Percentiles rank a stretch among this genome's conserved stretches.
phyloP scores from a whole-genome alignment of 2,329 filamentous ascomycete genomes.

The Sporothrix phasma region DNA sequence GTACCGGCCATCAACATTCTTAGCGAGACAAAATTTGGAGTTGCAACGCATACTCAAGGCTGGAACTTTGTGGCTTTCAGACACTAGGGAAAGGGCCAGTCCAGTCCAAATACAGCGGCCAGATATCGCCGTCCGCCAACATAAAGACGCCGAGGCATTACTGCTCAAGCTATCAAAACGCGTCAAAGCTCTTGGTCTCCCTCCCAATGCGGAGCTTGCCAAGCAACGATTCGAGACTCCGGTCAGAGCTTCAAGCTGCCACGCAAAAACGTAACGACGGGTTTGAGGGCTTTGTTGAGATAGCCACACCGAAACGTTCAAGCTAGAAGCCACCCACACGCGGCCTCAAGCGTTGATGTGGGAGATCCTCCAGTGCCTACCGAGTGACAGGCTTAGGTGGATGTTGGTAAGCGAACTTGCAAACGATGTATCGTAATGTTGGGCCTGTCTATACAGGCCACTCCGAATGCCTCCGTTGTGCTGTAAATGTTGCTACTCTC shows the following conservation, averaged over 20 bases:
- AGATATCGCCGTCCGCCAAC: conserved; percentile 46
- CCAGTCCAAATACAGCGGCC: conserved; percentile 20
- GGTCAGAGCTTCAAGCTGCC: conserved; percentile 52
- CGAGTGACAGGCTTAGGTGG: too few species aligned
- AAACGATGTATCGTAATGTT: not conserved
- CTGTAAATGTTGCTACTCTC: not conserved
- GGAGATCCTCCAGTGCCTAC: not conserved
- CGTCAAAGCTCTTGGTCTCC: conserved; percentile 56
- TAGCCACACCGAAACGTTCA: conserved; percentile 39
- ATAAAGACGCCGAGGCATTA: conserved; percentile 48
- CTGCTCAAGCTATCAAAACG: conserved; percentile 47
- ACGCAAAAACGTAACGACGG: conserved; percentile 57
- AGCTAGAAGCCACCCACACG: not conserved
- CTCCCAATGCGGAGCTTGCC: conserved; percentile 59
- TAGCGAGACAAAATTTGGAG: conserved; percentile 63
- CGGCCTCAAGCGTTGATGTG: not conserved
- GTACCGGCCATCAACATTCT: conserved; percentile 45
- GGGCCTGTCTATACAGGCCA: not conserved
- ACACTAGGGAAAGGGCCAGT: conserved; percentile 45
- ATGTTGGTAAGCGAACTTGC: not conserved
- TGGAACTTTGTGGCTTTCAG: conserved; percentile 55
- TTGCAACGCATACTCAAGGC: conserved; percentile 60
- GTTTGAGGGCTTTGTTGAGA: conserved; percentile 63
- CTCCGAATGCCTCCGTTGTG: not conserved
- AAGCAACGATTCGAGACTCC: conserved; percentile 59